phyloP scores from a whole-genome alignment of 306 rosid species.

The Prosopis cineraria region DNA sequence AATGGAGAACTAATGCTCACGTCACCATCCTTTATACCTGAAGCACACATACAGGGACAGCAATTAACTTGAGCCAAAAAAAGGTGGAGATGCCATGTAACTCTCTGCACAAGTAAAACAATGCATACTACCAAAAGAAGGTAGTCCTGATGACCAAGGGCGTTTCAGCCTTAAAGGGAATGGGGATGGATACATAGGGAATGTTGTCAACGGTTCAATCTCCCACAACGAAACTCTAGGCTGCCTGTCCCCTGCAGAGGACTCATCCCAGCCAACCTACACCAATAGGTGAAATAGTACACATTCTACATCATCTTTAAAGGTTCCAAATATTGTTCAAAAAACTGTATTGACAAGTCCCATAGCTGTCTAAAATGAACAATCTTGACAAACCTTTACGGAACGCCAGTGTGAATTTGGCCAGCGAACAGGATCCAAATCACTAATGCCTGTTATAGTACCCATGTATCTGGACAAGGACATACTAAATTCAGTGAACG shows the following conservation, averaged over 20 bases:
- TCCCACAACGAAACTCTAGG: conserved; percentile 96
- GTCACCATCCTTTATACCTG: conserved; percentile 82
- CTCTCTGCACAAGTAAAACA: conserved; percentile 11
- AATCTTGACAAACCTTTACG: conserved; percentile 63
- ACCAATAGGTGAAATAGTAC: conserved; percentile 28
- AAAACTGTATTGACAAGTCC: conserved; percentile 34
- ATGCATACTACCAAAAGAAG: conserved; percentile 67
- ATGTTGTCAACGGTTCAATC: conserved; percentile 88
- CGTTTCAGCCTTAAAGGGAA: conserved; percentile 85
- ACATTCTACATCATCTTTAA: conserved; percentile 11
- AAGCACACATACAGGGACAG: conserved; percentile 24
- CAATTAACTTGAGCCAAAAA: neutral
- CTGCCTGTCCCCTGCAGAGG: conserved; percentile 92
- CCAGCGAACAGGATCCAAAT: conserved; percentile 75
- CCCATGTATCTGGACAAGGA: conserved; percentile 69
- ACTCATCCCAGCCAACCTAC: conserved; percentile 98
- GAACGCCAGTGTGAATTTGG: conserved; percentile 81
- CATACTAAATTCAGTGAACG: conserved; percentile 26
- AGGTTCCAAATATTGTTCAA: conserved; percentile 11
- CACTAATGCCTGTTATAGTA: conserved; percentile 75
- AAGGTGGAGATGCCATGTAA: conserved; percentile 14
- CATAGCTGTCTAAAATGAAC: conserved; percentile 28
- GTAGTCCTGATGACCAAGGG: conserved; percentile 89
- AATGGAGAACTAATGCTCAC: conserved; percentile 62
- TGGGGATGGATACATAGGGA: conserved; percentile 90